Evolutionary conservation across 1,139 yeast species (phyloP).

Genomic region (Blastobotrys petasosporus): DNA sequence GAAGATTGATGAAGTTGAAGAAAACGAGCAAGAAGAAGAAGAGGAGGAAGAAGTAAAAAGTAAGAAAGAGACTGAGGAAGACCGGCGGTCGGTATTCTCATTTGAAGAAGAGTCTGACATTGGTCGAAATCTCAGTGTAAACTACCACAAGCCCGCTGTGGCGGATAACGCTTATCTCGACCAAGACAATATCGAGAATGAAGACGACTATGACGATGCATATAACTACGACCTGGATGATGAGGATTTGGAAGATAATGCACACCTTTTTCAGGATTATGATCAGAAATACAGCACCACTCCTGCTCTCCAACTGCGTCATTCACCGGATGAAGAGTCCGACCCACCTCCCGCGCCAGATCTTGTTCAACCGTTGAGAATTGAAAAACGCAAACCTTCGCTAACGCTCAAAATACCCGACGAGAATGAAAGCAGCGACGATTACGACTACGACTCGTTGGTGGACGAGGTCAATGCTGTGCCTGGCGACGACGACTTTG

Average conservation of each 20-base stretch:
- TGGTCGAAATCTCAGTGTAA: slow-evolving; percentile 27
- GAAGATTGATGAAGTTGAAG: slow-evolving; percentile 4
- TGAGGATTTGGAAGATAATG: slow-evolving; percentile 11
- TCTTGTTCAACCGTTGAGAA: slow-evolving; percentile 2
- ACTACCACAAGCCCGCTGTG: slow-evolving; percentile 27
- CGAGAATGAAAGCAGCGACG: slow-evolving; percentile 16
- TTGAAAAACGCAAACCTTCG: slow-evolving; percentile 4
- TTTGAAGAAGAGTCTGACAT: slow-evolving; percentile 25
- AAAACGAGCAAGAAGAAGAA: not conserved
- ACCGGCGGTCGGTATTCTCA: slow-evolving; percentile 27
- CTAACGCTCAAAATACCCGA: slow-evolving; percentile 8
- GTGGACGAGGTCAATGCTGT: slow-evolving; percentile 29
- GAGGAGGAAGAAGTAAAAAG: not conserved
- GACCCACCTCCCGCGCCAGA: not conserved
- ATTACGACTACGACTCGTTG: slow-evolving; percentile 20
- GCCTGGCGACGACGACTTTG: slow-evolving; percentile 21
- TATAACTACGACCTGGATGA: slow-evolving; percentile 6
- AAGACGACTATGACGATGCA: slow-evolving; percentile 12
- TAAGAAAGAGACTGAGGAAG: slow-evolving; percentile 12
- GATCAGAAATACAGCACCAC: not conserved
- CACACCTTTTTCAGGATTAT: slow-evolving; percentile 10
- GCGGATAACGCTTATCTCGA: not conserved
- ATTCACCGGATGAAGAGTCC: not conserved
- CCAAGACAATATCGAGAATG: not conserved
- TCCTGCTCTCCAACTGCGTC: not conserved